Evolutionary conservation across 352 stramenopile genomes (phyloP).

Genomic region (Phytophthora nicotianae): DNA sequence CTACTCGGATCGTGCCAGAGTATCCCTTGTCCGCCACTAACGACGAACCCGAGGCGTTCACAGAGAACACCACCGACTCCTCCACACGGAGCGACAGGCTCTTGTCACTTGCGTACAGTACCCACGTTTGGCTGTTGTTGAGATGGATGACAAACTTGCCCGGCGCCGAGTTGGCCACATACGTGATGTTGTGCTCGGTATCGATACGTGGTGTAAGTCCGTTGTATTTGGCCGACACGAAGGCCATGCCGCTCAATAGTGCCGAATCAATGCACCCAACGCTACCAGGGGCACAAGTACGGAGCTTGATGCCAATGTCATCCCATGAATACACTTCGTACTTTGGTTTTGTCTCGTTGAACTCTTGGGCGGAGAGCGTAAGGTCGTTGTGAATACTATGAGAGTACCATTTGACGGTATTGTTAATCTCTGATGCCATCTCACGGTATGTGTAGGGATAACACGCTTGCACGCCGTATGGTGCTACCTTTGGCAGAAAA

Average conservation of each 20-base stretch:
- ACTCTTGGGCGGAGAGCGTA: constrained; percentile 64
- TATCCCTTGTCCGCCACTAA: constrained; percentile 47
- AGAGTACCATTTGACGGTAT: constrained; percentile 60
- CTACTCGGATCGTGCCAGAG: constrained; percentile 59
- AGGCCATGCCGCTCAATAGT: constrained; percentile 77
- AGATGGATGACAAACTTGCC: constrained; percentile 68
- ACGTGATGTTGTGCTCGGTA: constrained; percentile 56
- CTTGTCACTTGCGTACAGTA: constrained; percentile 62
- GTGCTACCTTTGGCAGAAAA: constrained; percentile 46
- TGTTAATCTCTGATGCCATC: constrained; percentile 49
- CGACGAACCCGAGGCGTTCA: constrained; percentile 43
- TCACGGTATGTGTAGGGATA: constrained; percentile 69
- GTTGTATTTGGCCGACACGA: constrained; percentile 67
- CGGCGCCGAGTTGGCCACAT: constrained; percentile 37
- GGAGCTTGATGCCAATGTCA: constrained; percentile 62
- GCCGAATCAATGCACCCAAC: constrained; percentile 56
- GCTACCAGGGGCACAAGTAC: constrained; percentile 37
- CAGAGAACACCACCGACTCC: constrained; percentile 35
- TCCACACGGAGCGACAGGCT: constrained; percentile 49
- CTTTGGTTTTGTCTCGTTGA: constrained; percentile 38
- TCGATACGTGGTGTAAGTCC: constrained; percentile 58
- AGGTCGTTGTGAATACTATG: constrained; percentile 71
- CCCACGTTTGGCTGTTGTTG: constrained; percentile 77
- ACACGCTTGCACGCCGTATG: constrained; percentile 57
- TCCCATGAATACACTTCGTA: constrained; percentile 72